Percentiles rank a stretch among this genome's conserved stretches.
phyloP scores from a whole-genome alignment of 495 filamentous ascomycete genomes.

The Jackrogersella multiformis region DNA sequence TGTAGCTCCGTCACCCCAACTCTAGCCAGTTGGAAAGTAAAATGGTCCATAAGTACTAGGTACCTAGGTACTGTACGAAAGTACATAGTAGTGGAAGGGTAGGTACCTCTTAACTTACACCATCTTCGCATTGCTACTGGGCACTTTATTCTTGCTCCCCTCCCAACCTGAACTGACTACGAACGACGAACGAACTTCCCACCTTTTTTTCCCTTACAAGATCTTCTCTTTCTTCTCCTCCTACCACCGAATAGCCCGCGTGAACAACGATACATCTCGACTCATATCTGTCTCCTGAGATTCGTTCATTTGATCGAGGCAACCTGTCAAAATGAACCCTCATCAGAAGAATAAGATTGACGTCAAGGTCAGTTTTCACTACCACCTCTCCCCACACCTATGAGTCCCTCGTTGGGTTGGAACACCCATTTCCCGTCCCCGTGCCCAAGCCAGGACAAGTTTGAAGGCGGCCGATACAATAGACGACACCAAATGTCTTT shows the following conservation, averaged over 20 bases:
- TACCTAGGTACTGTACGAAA: neutral
- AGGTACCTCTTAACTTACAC: conserved; percentile 9
- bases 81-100: neutral
- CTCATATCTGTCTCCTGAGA: conserved; percentile 15
- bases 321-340: conserved; percentile 78
- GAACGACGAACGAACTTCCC: conserved; percentile 25
- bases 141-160: conserved; percentile 29
- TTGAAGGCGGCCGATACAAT: neutral
- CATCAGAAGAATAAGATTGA: conserved; percentile 97
- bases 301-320: conserved; percentile 22
- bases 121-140: conserved; percentile 4
- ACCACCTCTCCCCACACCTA: conserved; percentile 17
- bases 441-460: conserved; percentile 19
- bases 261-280: conserved; percentile 21
- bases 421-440: conserved; percentile 8
- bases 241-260: conserved; percentile 19
- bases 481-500: neutral
- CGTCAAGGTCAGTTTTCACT: conserved; percentile 74
- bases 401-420: conserved; percentile 23
- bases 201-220: conserved; percentile 16
- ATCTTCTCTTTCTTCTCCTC: conserved; percentile 23
- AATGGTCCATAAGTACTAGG: too few relatives aligned
- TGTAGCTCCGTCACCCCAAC: conserved; percentile 27
- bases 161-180: conserved; percentile 25
- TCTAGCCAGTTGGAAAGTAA: neutral